phyloP scores from a whole-genome alignment of 1,284 basidiomycete species.

The Wallemia ichthyophaga region DNA sequence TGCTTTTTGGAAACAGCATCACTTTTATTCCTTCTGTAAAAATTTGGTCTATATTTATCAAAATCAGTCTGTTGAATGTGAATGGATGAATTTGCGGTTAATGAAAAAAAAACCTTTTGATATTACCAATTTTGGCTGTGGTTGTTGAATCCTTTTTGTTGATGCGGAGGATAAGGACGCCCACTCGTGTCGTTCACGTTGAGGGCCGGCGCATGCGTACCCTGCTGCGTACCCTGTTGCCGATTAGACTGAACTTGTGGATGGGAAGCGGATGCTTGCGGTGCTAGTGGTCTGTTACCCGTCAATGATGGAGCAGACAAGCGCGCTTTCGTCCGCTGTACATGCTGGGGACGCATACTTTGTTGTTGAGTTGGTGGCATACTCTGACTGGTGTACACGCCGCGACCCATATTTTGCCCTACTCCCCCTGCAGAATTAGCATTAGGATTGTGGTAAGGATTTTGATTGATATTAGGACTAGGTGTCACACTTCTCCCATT shows the following conservation, averaged over 20 bases:
- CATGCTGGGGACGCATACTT: no score
- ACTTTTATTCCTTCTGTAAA: no score
- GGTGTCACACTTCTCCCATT: not conserved
- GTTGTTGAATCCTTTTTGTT: not conserved
- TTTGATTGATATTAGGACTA: not conserved
- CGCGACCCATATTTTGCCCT: not conserved
- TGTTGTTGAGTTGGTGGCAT: not conserved
- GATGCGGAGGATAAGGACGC: not conserved
- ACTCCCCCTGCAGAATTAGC: no score
- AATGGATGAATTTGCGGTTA: no score
- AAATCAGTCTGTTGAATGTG: no score
- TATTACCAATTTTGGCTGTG: not conserved
- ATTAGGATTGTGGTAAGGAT: no score
- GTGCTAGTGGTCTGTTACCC: not conserved
- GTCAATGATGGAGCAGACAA: no score
- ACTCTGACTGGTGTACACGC: no score
- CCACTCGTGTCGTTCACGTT: not conserved
- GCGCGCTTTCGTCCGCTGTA: no score
- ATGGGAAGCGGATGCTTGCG: not conserved
- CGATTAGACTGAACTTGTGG: not conserved
- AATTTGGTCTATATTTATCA: no score
- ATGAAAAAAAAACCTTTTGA: not conserved
- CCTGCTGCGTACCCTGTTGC: not conserved
- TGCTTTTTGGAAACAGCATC: not conserved
- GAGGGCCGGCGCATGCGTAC: not conserved